Base-by-base conservation (phyloP, 176 grass and related monocot genomes). In the Oryza glaberrima region DNA sequence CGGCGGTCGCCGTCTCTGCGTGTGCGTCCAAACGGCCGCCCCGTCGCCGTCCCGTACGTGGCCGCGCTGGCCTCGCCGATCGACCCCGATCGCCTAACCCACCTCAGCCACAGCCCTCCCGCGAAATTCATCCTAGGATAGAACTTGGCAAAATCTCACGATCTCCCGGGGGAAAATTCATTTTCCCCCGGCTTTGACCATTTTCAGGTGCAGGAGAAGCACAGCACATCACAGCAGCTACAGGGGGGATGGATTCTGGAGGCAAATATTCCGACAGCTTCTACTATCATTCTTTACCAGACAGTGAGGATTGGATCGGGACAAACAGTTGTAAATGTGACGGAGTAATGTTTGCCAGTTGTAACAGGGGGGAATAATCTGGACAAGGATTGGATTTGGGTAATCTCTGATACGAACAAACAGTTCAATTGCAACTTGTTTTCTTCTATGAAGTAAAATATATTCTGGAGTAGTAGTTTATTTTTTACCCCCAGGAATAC, bases 11-110 rank as follows among this genome's bases (percentile, higher is more conserved):
- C 48, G 48, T 51, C 48, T 14, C 4, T 30, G 28, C 17, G 19
- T 13, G 2, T 28, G 25, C 75, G 46, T n/a, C 76, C 69, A 82
- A 82, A 56, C 5, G 17, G 72, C 34, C 65, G 67, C 40, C 40
- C 73, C 67, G 67, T 85, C 67, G 78, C 78, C 73, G 67, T 90
- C 67, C 40, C 47, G 47, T 32, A 32, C 30, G 30, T 15, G 4
- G 35, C 76, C 30, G 88, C 52, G 38, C 82, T 34, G 41, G 20
- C 38, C 20, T 7, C 49, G 30, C 30, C 30, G 30, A 32, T 32
- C 26, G 88, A 85, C 69, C 49, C 41, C 16, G 73, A 86, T 73
- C 73, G 43, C 43, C 88, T 32, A 75, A 40, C 70, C 36, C 4
- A 22, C 63, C 60, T 65, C 47, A 73, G 16, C 88, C 69, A 70